phyloP scores from a whole-genome alignment of 176 grass and related monocot species.

The Pontederia crassipes region DNA sequence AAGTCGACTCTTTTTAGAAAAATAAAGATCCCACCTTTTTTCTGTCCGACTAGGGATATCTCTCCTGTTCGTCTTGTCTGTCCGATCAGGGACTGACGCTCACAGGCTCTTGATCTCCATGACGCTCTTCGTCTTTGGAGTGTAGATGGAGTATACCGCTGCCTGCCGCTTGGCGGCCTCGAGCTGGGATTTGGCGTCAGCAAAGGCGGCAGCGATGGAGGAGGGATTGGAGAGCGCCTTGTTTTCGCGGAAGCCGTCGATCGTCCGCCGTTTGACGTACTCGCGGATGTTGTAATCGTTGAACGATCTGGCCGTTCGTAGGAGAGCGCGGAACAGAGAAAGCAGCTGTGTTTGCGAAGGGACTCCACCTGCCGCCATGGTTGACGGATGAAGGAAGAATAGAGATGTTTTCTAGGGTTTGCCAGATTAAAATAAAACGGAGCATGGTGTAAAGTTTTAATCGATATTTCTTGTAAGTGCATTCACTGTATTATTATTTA shows the following conservation, averaged over 20 bases:
- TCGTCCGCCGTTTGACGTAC: constrained; percentile 50
- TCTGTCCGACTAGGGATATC: too few relatives aligned
- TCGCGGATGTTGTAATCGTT: constrained; percentile 85
- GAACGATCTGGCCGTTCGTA: constrained; percentile 53
- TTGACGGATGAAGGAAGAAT: too few relatives aligned
- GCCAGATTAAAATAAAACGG: too few relatives aligned
- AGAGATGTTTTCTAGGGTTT: too few relatives aligned
- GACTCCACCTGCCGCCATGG: constrained; percentile 23
- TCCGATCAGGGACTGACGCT: not conserved
- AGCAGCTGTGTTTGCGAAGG: constrained; percentile 45
- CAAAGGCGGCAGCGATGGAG: constrained; percentile 32
- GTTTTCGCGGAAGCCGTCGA: constrained; percentile 71
- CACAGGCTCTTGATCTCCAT: constrained; percentile 38
- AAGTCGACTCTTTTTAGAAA: too few relatives aligned
- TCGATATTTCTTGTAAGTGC: too few relatives aligned
- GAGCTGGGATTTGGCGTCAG: constrained; percentile 52
- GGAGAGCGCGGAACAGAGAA: constrained; percentile 46
- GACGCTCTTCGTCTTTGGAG: constrained; percentile 68
- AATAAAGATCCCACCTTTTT: too few relatives aligned
- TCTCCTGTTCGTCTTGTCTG: too few relatives aligned
- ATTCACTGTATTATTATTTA: too few relatives aligned
- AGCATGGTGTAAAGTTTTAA: too few relatives aligned
- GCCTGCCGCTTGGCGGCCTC: constrained; percentile 65
- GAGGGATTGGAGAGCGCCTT: constrained; percentile 36
- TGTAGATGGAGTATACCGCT: constrained; percentile 60